Evolutionary conservation across 148 eudicot genomes (phyloP), one percentile per base, ranked within the genome.

Genomic region (Gaultheria prostrata): DNA sequence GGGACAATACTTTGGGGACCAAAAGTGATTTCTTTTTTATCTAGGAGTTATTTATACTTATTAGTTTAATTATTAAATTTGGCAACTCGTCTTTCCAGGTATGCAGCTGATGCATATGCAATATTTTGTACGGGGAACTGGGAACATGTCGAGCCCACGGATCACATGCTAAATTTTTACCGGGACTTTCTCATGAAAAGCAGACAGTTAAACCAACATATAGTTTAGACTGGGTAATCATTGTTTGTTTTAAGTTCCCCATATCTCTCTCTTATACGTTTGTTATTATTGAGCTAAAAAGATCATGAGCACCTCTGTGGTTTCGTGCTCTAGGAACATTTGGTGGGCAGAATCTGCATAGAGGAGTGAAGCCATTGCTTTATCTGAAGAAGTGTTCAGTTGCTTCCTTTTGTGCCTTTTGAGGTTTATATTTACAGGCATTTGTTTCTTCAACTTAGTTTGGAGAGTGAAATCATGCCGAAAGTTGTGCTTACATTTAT

Each of bases 101-200:
- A 95, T 87, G 98, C 93, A 77, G 98, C 98, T 74, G 98, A 95
- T 90, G 98, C 96, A 50, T 93, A 94, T 89, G 96, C 98, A 45
- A 94, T 94, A 82, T 95, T 95, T 82, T 91, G 94, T 76, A 94
- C 90, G 6, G 98, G 98, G 75, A 90, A 85, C 88, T 95, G 98
- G 98, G 69, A 89, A 21, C 86, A 89, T 53, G 92, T 95, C 69
- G 88, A 30, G 76, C 98, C 98, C 21, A 78, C 76, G 0, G 98
- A 95, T 82, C 98, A 90, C 85, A 95, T 91, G 98, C 82, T 95
- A 76, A 90, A 80, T 57, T 79, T 88, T 70, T 94, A 92, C 63
- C 92, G 98, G 98, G 86, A 92, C 13, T 92, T 89, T 85, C 95
- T 95, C 32, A 1, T 83, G 63, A 24, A 65, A 2, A 10, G 71